phyloP scores from a whole-genome alignment of 2,329 filamentous ascomycete genomes.

The Ceratocystiopsis minuta region DNA sequence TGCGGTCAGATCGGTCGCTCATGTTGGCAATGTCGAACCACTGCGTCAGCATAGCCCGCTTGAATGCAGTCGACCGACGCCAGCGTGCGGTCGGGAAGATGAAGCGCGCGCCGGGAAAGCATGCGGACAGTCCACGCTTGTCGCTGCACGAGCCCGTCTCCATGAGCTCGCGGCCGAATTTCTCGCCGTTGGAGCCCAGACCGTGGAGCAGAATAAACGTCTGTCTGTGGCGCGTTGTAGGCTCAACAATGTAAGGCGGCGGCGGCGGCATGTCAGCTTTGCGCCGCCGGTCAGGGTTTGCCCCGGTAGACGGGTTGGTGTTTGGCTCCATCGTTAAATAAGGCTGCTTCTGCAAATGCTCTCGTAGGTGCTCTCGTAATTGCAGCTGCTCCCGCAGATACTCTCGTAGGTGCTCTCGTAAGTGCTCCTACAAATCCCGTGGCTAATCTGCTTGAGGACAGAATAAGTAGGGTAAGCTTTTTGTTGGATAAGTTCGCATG shows the following conservation, averaged over 20 bases:
- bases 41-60: conserved; percentile 25
- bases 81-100: conserved; percentile 31
- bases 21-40: conserved; percentile 32
- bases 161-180: conserved; percentile 17
- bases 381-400: too few relatives aligned
- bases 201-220: conserved; percentile 16
- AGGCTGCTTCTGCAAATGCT: too few relatives aligned
- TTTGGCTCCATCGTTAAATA: too few relatives aligned
- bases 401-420: too few relatives aligned
- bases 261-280: not conserved
- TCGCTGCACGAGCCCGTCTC: conserved; percentile 12
- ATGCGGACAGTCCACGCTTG: conserved; percentile 15
- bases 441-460: too few relatives aligned
- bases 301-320: too few relatives aligned
- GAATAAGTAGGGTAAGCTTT: too few relatives aligned
- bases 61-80: conserved; percentile 24
- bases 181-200: conserved; percentile 15
- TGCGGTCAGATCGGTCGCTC: conserved; percentile 20
- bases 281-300: too few relatives aligned
- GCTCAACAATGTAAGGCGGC: conserved; percentile 10
- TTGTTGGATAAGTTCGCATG: too few relatives aligned
- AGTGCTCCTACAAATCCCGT: too few relatives aligned
- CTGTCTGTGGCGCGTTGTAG: conserved; percentile 11
- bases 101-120: conserved; percentile 23
- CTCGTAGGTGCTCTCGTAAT: too few relatives aligned